phyloP scores from a whole-genome alignment of 2,329 filamentous ascomycete species.

The Sporothrix luriei region DNA sequence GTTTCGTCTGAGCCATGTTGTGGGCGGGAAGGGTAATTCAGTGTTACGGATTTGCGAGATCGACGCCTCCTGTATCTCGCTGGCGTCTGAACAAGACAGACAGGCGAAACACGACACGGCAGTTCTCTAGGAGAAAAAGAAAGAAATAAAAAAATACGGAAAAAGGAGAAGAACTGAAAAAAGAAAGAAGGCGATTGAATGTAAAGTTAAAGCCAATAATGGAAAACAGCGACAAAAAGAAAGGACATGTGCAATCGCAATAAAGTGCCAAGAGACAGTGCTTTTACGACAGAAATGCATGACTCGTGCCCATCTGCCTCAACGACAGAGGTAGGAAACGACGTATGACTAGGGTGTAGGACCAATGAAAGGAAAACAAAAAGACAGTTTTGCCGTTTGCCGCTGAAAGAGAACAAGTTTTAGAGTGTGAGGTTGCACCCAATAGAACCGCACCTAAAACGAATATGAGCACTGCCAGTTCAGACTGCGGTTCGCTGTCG shows the following conservation, averaged over 20 bases:
- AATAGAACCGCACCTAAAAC: background rate
- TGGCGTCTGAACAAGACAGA: background rate
- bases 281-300: no score
- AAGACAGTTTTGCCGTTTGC: background rate
- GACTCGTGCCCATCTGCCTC: no score
- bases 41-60: constrained; percentile 29
- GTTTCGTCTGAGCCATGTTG: constrained; percentile 1
- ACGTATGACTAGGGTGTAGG: no score
- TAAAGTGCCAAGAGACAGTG: no score
- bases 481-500: background rate
- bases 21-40: background rate
- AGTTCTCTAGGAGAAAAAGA: background rate
- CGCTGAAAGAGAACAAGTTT: no score
- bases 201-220: background rate
- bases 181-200: background rate
- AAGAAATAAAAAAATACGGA: background rate
- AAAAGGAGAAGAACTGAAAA: background rate
- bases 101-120: background rate
- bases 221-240: background rate
- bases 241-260: no score
- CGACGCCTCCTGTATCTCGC: constrained; percentile 6
- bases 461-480: background rate
- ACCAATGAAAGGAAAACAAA: background rate
- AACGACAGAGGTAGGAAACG: no score
- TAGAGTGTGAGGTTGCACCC: no score